Percentiles rank a stretch among this genome's conserved stretches.
Evolutionary conservation across 768 basidiomycete genomes (phyloP).

Genomic region (Amanita fuliginea): DNA sequence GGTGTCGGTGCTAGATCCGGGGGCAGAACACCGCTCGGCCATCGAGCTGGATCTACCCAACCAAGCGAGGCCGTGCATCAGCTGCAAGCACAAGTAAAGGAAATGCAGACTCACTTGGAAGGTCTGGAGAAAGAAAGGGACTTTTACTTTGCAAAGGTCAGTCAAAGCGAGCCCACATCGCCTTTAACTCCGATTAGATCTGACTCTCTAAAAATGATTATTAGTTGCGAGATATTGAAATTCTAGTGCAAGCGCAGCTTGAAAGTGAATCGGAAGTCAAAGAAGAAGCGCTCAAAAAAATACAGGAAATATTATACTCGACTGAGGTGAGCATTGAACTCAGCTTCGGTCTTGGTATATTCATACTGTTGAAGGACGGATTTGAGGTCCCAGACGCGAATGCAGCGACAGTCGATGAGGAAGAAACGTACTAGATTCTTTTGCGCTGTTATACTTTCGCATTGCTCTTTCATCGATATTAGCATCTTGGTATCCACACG

Average conservation of each 20-base stretch:
- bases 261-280: constrained; percentile 49
- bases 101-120: constrained; percentile 73
- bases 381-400: constrained; percentile 78
- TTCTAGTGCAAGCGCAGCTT: constrained; percentile 74
- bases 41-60: constrained; percentile 54
- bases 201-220: neutral
- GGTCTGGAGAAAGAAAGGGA: constrained; percentile 95
- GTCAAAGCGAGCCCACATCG: constrained; percentile 9
- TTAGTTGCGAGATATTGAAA: constrained; percentile 92
- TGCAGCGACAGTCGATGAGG: constrained; percentile 48
- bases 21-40: constrained; percentile 62
- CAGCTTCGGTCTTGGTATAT: constrained; percentile 2
- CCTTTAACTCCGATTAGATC: neutral
- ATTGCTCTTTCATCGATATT: constrained; percentile 2
- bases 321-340: constrained; percentile 61
- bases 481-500: constrained; percentile 3
- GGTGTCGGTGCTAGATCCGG: constrained; percentile 34
- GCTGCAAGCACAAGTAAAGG: constrained; percentile 69
- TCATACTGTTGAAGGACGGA: constrained; percentile 52
- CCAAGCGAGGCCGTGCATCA: constrained; percentile 56
- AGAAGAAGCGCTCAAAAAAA: constrained; percentile 53
- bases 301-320: constrained; percentile 89
- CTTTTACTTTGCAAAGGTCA: constrained; percentile 96
- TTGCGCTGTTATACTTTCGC: neutral
- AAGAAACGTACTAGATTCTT: constrained; percentile 58